Evolutionary conservation across 306 rosid species (phyloP).

Genomic region (Comarum palustre): DNA sequence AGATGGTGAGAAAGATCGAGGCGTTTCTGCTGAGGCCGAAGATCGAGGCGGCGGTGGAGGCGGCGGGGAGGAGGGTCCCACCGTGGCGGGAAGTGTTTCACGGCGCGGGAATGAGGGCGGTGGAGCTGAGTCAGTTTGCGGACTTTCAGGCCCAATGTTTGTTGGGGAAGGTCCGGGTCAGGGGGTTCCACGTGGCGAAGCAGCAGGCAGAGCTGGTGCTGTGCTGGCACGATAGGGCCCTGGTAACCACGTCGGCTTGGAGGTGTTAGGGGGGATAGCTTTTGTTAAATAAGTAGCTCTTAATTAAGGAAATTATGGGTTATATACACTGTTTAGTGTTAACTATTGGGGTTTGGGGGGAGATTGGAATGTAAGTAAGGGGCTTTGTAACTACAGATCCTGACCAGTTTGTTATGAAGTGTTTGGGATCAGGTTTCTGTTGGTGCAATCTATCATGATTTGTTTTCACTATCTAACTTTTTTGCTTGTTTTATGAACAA

Average conservation of each 20-base stretch:
- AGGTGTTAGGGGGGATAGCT: conserved; percentile 39
- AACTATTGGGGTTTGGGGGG: conserved; percentile 23
- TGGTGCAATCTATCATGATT: neutral
- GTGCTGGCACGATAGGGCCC: conserved; percentile 67
- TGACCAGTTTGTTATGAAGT: conserved; percentile 1
- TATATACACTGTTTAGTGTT: neutral
- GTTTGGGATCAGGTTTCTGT: conserved; percentile 8
- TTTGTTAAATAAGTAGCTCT: conserved; percentile 10
- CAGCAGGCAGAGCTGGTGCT: conserved; percentile 80
- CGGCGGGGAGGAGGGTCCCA: conserved; percentile 34
- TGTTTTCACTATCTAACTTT: neutral
- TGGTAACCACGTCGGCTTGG: conserved; percentile 83
- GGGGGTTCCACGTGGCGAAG: conserved; percentile 78
- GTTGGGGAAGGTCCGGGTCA: conserved; percentile 61
- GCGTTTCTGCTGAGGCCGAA: conserved; percentile 48
- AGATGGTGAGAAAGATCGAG: conserved; percentile 64
- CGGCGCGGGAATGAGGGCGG: conserved; percentile 76
- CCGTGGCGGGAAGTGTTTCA: conserved; percentile 64
- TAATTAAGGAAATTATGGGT: conserved; percentile 5
- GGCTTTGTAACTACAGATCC: neutral
- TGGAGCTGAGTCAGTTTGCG: conserved; percentile 75
- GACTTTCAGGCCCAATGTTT: conserved; percentile 80
- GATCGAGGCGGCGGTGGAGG: conserved; percentile 64
- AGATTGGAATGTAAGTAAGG: conserved; percentile 10
- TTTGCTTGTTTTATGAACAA: conserved; percentile 4